Base-by-base conservation (phyloP, 2,329 filamentous ascomycete genomes). In the Blastomyces percursus region DNA sequence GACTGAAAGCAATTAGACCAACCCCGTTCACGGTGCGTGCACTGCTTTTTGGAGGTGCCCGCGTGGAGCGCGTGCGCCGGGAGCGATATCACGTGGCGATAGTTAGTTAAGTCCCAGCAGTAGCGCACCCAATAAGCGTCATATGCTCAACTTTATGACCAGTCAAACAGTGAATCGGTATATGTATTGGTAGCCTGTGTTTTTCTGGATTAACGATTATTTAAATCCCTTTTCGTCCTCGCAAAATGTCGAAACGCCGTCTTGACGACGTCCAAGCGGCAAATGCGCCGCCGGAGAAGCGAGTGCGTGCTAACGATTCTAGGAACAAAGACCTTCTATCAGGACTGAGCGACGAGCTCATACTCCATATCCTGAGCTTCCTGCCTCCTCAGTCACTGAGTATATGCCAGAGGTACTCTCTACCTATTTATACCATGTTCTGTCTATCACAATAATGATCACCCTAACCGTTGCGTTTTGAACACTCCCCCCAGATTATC, bases 311-410 rank as follows among this genome's bases (percentile, higher is more conserved):
- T 11, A 30, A 46, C 24, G 51, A 48, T 24, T 1, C 27, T 7
- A 42, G 42, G 2, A 46, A 30, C 54, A 66, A 72, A 62, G 89
- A 96, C 75, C 79, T 81, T 57, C 74, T 96, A 19, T 90, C 90
- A 7, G 77, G 75, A 9, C 80, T 97, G 60, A 96, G 91, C 65
- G 90, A 96, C 73, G 94, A 99, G 75, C 80, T 97, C 42, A 82
- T 96, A 40, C 78, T 97, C 62, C 89, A 91, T 68, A 89, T 96
- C 64, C 80, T 96, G 44, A 88, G 88, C 4, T 88, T 85, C 71
- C 80, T 96, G n/a, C 78, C 88, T 1, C 83, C 90, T 38, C 77
- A 81, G 8, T 83, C 87, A 35, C 82, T 97, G 9, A 80, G 91
- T 61, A 77, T 79, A 60, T 85, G 82, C 67, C 82, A 86, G 73